Evolutionary conservation across 2,329 filamentous ascomycete genomes (phyloP), one percentile per base, ranked within the genome.

Genomic region (Exserohilum rostratum): DNA sequence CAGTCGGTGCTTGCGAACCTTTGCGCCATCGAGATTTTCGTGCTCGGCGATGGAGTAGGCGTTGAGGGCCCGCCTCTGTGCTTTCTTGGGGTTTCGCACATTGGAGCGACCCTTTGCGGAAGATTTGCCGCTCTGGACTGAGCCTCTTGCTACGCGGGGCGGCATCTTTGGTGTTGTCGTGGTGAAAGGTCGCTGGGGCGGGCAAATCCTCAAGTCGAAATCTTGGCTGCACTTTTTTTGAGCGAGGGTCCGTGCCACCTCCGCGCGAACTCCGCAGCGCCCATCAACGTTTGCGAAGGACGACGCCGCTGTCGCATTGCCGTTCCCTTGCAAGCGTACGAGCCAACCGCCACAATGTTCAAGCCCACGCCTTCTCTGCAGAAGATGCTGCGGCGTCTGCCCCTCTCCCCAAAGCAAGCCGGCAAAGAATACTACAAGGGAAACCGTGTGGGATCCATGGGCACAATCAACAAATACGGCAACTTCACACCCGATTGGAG

Each of bases 351-450:
- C 65, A 79, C 73, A 58, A 90, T 90, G 87, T 69, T 70, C 62
- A 83, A 85, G 74, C 85, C 90, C 51, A 90, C 90, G 13, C 81
- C 85, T 69, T 75, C 80, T 61, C 87, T 96, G 68, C 83, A 84
- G 66, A 81, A 86, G 73, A 84, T 85, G 53, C 84, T 91, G 69
- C 85, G 87, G 77, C 91, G 93, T 71, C 81, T 93, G 55, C 83
- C 84, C 48, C 85, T 99, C 70, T 97, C 91, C 11, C 96, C 93
- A 65, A 99, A 99, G 79, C 88, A 95, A 77, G 88, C 93, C 74
- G 90, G 89, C 75, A 91, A 91, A 73, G 93, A 93, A 65, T 99
- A 88, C 85, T 99, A 99, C 86, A 98, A 98, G 83, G 95, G 95
- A 73, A 97, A 90, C 68, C 84, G 93, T 42, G 89, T 91, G 0